Evolutionary conservation across 352 stramenopile species (phyloP).

Genomic region (Phytophthora quininea): DNA sequence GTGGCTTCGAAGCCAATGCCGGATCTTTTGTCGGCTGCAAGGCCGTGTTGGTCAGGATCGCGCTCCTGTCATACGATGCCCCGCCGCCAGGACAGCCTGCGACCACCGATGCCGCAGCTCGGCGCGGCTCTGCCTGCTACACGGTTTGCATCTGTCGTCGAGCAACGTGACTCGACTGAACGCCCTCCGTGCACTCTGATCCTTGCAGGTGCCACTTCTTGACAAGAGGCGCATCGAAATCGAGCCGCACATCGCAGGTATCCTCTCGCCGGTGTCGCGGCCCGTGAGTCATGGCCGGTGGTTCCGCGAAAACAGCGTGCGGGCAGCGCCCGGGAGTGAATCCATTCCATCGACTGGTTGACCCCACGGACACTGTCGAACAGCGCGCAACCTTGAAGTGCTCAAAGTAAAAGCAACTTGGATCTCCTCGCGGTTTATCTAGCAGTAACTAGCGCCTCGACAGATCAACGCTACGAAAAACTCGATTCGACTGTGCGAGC

Average conservation of each 20-base stretch:
- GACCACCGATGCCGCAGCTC: too few species aligned
- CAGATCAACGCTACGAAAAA: too few species aligned
- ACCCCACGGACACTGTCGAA: too few species aligned
- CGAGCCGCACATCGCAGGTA: slow-evolving; percentile 32
- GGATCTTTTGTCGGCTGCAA: background rate
- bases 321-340: slow-evolving; percentile 13
- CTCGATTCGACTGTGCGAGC: too few species aligned
- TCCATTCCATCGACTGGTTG: slow-evolving; percentile 36
- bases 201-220: slow-evolving; percentile 26
- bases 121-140: background rate
- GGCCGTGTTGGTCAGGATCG: too few species aligned
- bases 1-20: too few species aligned
- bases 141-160: background rate
- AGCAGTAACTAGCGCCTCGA: too few species aligned
- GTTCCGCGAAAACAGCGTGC: background rate
- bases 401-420: background rate
- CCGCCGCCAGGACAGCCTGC: too few species aligned
- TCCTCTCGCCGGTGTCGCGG: slow-evolving; percentile 13
- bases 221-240: slow-evolving; percentile 25
- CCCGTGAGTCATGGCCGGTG: slow-evolving; percentile 13
- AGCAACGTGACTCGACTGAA: background rate
- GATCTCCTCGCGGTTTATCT: too few species aligned
- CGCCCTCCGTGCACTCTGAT: slow-evolving; percentile 21
- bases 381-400: slow-evolving; percentile 5
- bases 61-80: too few species aligned